Percentiles rank a stretch among this genome's conserved stretches.
phyloP scores from a whole-genome alignment of 2,329 filamentous ascomycete species.

The Colletotrichum lindemuthianum region DNA sequence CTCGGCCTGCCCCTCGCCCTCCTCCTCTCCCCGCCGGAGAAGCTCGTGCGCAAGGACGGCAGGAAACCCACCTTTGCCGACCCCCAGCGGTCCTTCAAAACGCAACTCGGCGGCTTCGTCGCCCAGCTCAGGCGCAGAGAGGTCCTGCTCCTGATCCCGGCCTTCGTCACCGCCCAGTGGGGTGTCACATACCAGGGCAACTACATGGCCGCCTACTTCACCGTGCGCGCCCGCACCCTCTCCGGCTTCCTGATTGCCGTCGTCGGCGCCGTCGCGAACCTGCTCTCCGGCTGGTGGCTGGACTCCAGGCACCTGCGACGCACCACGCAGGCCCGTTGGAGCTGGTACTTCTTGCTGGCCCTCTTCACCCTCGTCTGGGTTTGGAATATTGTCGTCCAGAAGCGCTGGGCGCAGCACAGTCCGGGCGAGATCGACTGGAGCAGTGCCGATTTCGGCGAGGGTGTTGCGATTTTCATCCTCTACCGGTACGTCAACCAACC shows the following conservation, averaged over 20 bases:
- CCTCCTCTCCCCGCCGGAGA: constrained; percentile 54
- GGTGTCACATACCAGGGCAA: constrained; percentile 37
- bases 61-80: constrained; percentile 34
- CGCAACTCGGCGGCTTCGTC: constrained; percentile 21
- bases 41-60: constrained; percentile 53
- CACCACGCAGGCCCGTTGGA: constrained; percentile 28
- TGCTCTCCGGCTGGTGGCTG: constrained; percentile 31
- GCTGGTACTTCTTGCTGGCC: constrained; percentile 25
- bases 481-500: constrained; percentile 58
- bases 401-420: constrained; percentile 27
- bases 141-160: constrained; percentile 33
- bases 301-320: constrained; percentile 28
- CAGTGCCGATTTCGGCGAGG: constrained; percentile 52
- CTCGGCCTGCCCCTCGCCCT: constrained; percentile 56
- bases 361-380: constrained; percentile 32
- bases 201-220: constrained; percentile 37
- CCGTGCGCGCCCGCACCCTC: constrained; percentile 32
- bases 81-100: constrained; percentile 45
- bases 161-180: constrained; percentile 37
- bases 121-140: constrained; percentile 21
- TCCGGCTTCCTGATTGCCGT: constrained; percentile 49
- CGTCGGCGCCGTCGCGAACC: constrained; percentile 44
- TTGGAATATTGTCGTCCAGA: constrained; percentile 29
- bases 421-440: constrained; percentile 57
- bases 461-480: constrained; percentile 58